Base-by-base conservation (phyloP, 148 eudicot species). In the Chenopodium formosanum region DNA sequence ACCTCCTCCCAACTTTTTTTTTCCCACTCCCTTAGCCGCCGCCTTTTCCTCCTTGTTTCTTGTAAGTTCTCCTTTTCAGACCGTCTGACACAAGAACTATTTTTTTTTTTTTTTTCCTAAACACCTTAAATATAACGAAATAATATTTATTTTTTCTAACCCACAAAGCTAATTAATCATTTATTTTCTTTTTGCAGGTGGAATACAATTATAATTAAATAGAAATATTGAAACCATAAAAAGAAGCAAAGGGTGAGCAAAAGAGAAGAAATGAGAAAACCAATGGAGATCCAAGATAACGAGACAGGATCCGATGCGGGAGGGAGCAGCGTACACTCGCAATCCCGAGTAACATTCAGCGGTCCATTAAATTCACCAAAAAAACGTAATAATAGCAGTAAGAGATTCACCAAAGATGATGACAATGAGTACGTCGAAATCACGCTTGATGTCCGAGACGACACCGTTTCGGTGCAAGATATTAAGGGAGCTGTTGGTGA, bases 401-500 rank as follows among this genome's bases (percentile, higher is more conserved):
- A 52, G 29, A 68, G 52, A 8, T 84, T 83, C 0, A 70, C 72
- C 40, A 29, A 29, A 8, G 70, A 85, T 9, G 82, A 73, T 75
- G 76, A 75, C 32, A 68, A 86, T 25, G 81, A 76, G 9, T 88
- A 87, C 80, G 91, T 89, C 9, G 91, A 88, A 37, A 88, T 89
- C 32, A 89, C 91, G 4, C 88, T 89, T 0, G 91, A 89, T 63
- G 87, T 89, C 0, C 86, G 83, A 9, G 91, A 89, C 85, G 91
- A 89, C 85, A 50, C 79, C 70, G 90, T 89, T 17, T 82, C 86
- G 20, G 88, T 89, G 10, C 91, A 89, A 20, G 88, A 84, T 50
- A 88, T 89, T 4, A 81, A 78, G 9, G 90, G 90, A 0, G 89
- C 87, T 0, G 88, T 84, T 0, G 87, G 86, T n/a, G 85, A 89